Evolutionary conservation across 192 early-diverging fungal species (phyloP).

Genomic region (Coemansia biformis): DNA sequence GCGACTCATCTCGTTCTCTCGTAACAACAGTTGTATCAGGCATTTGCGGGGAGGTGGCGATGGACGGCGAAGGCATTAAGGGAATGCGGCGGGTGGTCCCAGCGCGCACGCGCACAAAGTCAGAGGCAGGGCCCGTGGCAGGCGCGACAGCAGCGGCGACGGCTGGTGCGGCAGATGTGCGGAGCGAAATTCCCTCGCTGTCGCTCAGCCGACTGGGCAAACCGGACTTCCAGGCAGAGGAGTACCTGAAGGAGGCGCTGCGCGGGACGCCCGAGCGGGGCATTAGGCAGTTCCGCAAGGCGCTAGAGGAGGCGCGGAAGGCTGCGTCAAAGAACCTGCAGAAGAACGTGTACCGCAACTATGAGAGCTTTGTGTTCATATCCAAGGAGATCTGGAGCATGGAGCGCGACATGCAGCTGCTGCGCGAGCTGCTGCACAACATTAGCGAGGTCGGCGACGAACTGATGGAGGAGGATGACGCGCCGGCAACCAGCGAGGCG

Average conservation of each 20-base stretch:
- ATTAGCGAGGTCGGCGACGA: constrained; percentile 58
- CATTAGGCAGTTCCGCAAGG: constrained; percentile 49
- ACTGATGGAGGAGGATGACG: constrained; percentile 45
- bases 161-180: background rate
- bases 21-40: too few species aligned
- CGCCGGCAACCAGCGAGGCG: constrained; percentile 1
- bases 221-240: constrained; percentile 35
- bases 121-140: background rate
- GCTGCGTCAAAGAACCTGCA: constrained; percentile 58
- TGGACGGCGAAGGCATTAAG: constrained; percentile 12
- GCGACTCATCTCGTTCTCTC: too few species aligned
- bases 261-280: constrained; percentile 20
- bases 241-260: constrained; percentile 38
- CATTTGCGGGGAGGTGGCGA: background rate
- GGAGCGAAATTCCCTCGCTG: constrained; percentile 25
- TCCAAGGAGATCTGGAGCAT: constrained; percentile 73
- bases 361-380: constrained; percentile 70
- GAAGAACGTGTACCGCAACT: constrained; percentile 68
- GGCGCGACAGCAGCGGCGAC: constrained; percentile 4
- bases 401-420: constrained; percentile 63
- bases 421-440: constrained; percentile 57
- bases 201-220: constrained; percentile 33
- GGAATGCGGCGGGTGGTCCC: constrained; percentile 14
- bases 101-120: too few species aligned
- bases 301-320: constrained; percentile 55